These are phyloP conservation scores for Trapa incisa DNA, from an alignment of 345 rosid genomes.

Conservation along the genomic window DNA sequence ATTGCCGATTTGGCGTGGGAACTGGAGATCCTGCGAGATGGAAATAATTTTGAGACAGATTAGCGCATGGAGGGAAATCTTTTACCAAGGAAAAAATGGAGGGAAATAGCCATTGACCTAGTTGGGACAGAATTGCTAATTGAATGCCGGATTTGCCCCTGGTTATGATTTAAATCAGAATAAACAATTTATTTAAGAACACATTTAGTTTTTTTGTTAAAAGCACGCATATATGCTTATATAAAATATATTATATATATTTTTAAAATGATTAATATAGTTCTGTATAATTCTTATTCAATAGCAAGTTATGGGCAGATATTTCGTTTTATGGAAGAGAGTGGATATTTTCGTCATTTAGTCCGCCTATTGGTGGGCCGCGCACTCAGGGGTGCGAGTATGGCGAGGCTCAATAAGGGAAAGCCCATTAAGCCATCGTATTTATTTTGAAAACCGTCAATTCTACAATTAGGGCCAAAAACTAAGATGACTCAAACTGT, in stretches of 20 bases:
- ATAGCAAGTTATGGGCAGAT: too few relatives aligned
- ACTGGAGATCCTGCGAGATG: background rate
- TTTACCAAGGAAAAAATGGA: background rate
- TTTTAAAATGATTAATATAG: too few relatives aligned
- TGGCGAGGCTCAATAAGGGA: too few relatives aligned
- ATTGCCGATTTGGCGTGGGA: slow-evolving; percentile 16
- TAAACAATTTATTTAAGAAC: background rate
- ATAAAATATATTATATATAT: too few relatives aligned
- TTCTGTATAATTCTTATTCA: too few relatives aligned
- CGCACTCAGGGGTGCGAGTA: too few relatives aligned
- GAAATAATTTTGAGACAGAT: background rate
- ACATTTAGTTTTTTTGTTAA: too few relatives aligned
- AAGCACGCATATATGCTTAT: too few relatives aligned
- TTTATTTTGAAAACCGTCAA: background rate
- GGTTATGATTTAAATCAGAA: background rate
- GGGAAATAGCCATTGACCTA: background rate
- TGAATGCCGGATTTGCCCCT: background rate
- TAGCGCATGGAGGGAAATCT: background rate
- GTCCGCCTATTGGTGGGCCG: too few relatives aligned
- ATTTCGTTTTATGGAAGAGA: too few relatives aligned
- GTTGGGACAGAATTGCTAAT: background rate
- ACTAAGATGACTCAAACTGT: background rate
- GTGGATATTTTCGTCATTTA: too few relatives aligned
- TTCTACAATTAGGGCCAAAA: background rate
- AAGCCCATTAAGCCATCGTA: background rate